Evolutionary conservation across 2,329 filamentous ascomycete genomes (phyloP).

Genomic region (Colletotrichum endophyticum): DNA sequence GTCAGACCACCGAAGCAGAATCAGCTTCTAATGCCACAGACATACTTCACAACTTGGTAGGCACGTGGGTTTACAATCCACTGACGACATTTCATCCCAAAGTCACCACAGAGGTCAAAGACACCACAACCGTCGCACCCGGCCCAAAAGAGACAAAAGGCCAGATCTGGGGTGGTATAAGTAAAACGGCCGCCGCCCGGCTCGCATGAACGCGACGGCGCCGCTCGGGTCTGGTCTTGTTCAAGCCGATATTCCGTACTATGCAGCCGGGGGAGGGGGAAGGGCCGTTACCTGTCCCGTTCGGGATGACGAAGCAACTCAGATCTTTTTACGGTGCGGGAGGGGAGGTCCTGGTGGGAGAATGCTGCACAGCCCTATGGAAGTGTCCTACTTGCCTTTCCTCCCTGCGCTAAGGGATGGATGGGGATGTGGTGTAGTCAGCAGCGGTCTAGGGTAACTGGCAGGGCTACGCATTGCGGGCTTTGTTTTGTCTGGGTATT

Average conservation of each 20-base stretch:
- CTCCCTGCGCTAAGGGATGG: not conserved
- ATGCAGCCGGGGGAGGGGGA: not conserved
- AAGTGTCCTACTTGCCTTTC: not conserved
- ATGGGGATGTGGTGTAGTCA: not conserved
- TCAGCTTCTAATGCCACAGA: rapidly evolving
- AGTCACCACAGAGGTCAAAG: not conserved
- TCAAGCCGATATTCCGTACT: not conserved
- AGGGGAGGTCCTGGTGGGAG: not conserved
- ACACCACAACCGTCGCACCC: not conserved
- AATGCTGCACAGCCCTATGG: not conserved
- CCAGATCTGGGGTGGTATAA: not conserved
- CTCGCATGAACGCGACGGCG: not conserved
- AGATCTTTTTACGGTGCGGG: not conserved
- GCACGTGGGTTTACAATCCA: not conserved
- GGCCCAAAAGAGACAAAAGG: not conserved
- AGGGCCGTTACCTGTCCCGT: not conserved
- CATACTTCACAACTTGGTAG: not conserved
- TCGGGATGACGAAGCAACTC: not conserved
- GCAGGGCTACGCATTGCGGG: not conserved
- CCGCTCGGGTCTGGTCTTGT: not conserved
- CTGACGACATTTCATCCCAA: not conserved
- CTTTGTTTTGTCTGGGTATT: rapidly evolving
- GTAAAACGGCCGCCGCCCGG: not conserved
- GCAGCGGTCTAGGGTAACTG: not conserved
- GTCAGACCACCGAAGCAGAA: not conserved